Evolutionary conservation across 495 filamentous ascomycete species (phyloP).

Genomic region (Cenococcum geophilum): DNA sequence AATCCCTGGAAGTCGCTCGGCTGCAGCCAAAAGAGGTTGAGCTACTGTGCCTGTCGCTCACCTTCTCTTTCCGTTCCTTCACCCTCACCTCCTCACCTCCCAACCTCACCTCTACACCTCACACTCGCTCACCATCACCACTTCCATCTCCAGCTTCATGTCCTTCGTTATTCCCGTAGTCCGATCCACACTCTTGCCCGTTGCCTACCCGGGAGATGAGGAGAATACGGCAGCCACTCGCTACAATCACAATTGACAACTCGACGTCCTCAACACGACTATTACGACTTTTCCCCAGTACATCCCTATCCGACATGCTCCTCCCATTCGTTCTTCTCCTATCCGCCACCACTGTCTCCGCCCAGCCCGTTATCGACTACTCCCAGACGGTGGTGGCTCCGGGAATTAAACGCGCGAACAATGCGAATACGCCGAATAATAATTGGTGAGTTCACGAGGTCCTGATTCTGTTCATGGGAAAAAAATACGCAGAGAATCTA

Average conservation of each 20-base stretch:
- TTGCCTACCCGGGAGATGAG: neutral
- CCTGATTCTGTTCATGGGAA: neutral
- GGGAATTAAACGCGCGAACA: neutral
- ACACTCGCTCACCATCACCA: neutral
- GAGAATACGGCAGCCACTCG: neutral
- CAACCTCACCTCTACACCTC: neutral
- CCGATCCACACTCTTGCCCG: neutral
- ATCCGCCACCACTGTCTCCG: constrained; percentile 14
- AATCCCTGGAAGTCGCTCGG: no score
- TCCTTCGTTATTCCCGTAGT: neutral
- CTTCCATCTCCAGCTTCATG: neutral
- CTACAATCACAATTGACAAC: neutral
- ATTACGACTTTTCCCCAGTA: neutral
- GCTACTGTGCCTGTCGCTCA: no score
- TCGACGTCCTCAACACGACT: neutral
- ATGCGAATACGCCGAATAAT: neutral
- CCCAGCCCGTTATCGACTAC: constrained; percentile 31
- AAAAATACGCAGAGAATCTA: no score
- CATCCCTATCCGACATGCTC: constrained; percentile 5
- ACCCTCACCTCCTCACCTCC: neutral
- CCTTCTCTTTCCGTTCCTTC: neutral
- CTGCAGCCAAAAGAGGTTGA: no score
- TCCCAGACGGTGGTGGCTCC: constrained; percentile 15
- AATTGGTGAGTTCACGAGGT: constrained; percentile 12
- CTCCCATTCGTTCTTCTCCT: constrained; percentile 12